phyloP scores from a whole-genome alignment of 1,284 basidiomycete genomes.

The Naganishia sp. region DNA sequence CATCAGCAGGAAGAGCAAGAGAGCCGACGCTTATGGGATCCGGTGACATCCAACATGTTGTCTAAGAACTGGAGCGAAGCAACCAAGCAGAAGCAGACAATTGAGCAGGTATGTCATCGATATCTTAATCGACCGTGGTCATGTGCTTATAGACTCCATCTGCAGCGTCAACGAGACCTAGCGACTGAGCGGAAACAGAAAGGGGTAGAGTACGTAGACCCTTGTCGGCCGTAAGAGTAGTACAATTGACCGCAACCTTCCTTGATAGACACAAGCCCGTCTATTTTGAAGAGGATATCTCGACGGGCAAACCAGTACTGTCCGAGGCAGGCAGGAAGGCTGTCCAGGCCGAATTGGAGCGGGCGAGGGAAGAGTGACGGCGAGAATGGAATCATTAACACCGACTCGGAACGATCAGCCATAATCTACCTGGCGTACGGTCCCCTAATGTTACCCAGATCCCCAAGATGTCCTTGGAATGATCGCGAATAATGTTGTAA shows the following conservation, averaged over 20 bases:
- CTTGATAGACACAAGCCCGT: constrained; percentile 69
- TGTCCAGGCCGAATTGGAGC: constrained; percentile 66
- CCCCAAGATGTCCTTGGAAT: too few relatives aligned
- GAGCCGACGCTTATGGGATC: constrained; percentile 85
- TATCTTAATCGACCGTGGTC: neutral
- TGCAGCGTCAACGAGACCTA: constrained; percentile 70
- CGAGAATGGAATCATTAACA: neutral
- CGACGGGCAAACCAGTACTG: constrained; percentile 70
- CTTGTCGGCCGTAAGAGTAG: neutral
- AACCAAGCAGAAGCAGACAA: constrained; percentile 78
- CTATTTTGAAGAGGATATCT: constrained; percentile 75
- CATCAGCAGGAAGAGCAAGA: constrained; percentile 76
- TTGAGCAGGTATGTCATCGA: constrained; percentile 67
- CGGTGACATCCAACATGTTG: constrained; percentile 73
- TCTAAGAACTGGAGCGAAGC: constrained; percentile 87
- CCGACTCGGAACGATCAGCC: neutral
- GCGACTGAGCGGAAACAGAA: constrained; percentile 79
- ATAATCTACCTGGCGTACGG: neutral
- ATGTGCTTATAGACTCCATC: too few relatives aligned
- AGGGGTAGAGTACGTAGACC: constrained; percentile 68
- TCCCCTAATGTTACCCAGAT: too few relatives aligned
- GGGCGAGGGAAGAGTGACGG: constrained; percentile 11
- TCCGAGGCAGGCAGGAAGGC: constrained; percentile 70
- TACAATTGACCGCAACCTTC: neutral
- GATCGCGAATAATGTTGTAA: too few relatives aligned